Conservation (phyloP, 2,329 filamentous ascomycete genomes). For the Fonsecaea pedrosoi region DNA sequence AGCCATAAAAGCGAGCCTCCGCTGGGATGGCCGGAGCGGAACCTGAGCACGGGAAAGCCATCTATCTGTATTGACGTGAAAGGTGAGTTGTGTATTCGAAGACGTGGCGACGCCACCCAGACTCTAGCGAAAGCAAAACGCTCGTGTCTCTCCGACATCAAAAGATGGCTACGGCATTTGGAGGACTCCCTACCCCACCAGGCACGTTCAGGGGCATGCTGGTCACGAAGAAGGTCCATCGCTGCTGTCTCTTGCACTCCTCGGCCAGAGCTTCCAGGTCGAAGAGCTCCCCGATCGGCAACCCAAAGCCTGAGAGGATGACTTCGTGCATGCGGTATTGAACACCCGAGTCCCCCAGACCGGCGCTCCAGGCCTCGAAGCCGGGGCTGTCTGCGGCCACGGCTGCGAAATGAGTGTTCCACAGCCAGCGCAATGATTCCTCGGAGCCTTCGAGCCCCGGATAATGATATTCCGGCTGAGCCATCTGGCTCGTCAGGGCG, state of each 20-base stretch:
- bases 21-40: no score
- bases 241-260: constrained; percentile 44
- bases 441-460: constrained; percentile 45
- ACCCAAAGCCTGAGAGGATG: constrained; percentile 38
- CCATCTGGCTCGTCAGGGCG: constrained; percentile 44
- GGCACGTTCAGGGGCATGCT: constrained; percentile 42
- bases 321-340: constrained; percentile 27
- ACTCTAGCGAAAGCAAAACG: no score
- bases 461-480: constrained; percentile 38
- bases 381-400: constrained; percentile 44
- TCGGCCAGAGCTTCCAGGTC: constrained; percentile 49
- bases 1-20: no score
- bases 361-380: constrained; percentile 56
- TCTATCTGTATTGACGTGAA: no score
- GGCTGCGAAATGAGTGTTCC: constrained; percentile 44
- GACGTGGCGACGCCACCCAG: no score
- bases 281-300: constrained; percentile 41
- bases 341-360: constrained; percentile 8
- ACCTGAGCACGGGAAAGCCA: no score
- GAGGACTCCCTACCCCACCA: constrained; percentile 37
- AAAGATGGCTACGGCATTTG: constrained; percentile 38
- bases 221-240: constrained; percentile 57
- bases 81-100: no score
- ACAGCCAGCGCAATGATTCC: constrained; percentile 43
- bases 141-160: constrained; percentile 3